phyloP scores from a whole-genome alignment of 1,284 basidiomycete genomes.

The Moniliophthora roreri region DNA sequence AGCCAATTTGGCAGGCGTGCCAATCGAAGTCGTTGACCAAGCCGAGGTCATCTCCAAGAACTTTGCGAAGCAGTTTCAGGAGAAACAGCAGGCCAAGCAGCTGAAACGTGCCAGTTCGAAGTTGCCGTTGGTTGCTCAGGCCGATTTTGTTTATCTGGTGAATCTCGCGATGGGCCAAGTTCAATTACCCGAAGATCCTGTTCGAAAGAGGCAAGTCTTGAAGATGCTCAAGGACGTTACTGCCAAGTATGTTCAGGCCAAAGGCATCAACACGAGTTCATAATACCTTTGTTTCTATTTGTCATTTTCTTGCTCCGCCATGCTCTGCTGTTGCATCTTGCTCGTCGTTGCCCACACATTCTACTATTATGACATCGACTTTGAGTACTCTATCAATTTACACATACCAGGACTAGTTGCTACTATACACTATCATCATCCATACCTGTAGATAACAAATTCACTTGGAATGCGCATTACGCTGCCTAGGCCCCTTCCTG shows the following conservation, averaged over 20 bases:
- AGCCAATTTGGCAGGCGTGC: slow-evolving; percentile 84
- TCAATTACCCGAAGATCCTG: slow-evolving; percentile 50
- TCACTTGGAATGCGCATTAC: too few species aligned
- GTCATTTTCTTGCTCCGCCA: too few species aligned
- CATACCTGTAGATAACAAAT: too few species aligned
- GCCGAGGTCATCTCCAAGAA: slow-evolving; percentile 86
- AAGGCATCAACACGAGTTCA: not conserved
- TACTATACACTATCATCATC: too few species aligned
- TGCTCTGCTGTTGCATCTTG: too few species aligned
- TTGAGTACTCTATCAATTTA: too few species aligned
- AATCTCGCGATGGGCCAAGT: slow-evolving; percentile 53
- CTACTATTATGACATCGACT: too few species aligned
- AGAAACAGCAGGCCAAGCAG: slow-evolving; percentile 67
- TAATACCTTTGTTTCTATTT: too few species aligned
- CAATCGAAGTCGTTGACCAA: slow-evolving; percentile 77
- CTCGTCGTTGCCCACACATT: too few species aligned
- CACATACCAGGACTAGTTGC: too few species aligned
- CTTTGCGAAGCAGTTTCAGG: slow-evolving; percentile 85
- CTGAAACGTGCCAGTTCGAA: slow-evolving; percentile 52
- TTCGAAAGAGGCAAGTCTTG: slow-evolving; percentile 53
- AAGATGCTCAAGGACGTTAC: slow-evolving; percentile 52
- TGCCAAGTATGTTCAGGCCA: not conserved
- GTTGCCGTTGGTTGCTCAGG: slow-evolving; percentile 78
- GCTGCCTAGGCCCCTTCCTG: too few species aligned
- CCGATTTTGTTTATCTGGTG: slow-evolving; percentile 82